Evolutionary conservation across 2,329 filamentous ascomycete genomes (phyloP).

Genomic region (Fusarium sacchari): DNA sequence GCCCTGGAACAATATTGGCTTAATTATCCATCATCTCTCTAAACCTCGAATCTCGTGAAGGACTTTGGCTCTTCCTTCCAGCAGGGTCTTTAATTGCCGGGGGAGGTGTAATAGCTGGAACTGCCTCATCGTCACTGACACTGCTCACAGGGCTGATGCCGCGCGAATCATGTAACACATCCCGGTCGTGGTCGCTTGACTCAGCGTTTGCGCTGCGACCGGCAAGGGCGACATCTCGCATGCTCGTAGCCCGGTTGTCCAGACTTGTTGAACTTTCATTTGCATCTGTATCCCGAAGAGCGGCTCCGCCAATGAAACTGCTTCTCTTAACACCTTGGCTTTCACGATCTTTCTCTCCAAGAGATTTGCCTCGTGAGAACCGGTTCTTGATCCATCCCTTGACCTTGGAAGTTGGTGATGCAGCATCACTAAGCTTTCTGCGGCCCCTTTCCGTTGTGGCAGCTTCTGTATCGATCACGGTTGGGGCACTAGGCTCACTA

Average conservation of each 20-base stretch:
- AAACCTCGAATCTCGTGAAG: slow-evolving; percentile 67
- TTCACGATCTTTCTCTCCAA: slow-evolving; percentile 53
- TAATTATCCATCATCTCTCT: slow-evolving; percentile 61
- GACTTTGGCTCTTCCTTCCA: slow-evolving; percentile 58
- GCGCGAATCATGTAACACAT: slow-evolving; percentile 43
- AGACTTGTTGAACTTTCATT: slow-evolving; percentile 58
- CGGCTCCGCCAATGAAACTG: slow-evolving; percentile 62
- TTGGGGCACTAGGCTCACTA: neutral
- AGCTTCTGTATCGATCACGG: slow-evolving; percentile 27
- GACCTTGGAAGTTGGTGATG: slow-evolving; percentile 54
- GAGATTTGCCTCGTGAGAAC: slow-evolving; percentile 57
- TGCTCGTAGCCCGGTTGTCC: slow-evolving; percentile 54
- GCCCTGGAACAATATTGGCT: neutral
- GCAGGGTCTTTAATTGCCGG: slow-evolving; percentile 48
- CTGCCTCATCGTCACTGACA: slow-evolving; percentile 39
- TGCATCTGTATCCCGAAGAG: slow-evolving; percentile 55
- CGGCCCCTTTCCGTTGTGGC: slow-evolving; percentile 25
- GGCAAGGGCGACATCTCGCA: slow-evolving; percentile 59
- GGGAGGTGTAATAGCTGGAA: slow-evolving; percentile 51
- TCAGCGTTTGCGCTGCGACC: slow-evolving; percentile 47
- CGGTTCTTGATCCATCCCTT: slow-evolving; percentile 67
- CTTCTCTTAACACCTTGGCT: slow-evolving; percentile 50
- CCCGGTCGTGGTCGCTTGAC: slow-evolving; percentile 30
- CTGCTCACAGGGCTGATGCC: slow-evolving; percentile 53
- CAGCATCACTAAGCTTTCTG: slow-evolving; percentile 31